phyloP scores from a whole-genome alignment of 2,329 filamentous ascomycete species.

The Ophiostoma piceae region DNA sequence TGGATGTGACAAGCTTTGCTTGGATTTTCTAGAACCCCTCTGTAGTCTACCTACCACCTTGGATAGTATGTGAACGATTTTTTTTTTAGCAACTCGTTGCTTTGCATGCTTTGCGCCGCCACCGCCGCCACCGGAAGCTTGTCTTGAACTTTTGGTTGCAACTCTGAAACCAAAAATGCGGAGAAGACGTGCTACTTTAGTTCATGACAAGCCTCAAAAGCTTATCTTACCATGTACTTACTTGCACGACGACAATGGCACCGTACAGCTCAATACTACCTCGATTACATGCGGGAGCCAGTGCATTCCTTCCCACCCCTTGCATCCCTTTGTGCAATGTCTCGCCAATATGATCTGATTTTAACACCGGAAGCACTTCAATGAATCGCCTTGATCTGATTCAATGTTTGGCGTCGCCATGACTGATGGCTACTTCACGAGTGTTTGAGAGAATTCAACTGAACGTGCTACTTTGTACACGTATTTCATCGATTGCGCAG shows the following conservation, averaged over 20 bases:
- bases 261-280: too few relatives aligned
- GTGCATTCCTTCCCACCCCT: background rate
- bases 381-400: too few relatives aligned
- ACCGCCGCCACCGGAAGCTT: background rate
- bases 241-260: background rate
- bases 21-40: background rate
- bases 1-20: background rate
- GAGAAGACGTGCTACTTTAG: background rate
- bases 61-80: too few relatives aligned
- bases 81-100: background rate
- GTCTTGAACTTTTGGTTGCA: background rate
- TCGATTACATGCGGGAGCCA: background rate
- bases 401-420: too few relatives aligned
- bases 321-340: background rate
- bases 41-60: background rate
- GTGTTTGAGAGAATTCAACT: too few relatives aligned
- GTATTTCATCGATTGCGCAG: too few relatives aligned
- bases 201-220: background rate
- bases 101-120: background rate
- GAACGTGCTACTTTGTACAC: too few relatives aligned
- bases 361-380: background rate
- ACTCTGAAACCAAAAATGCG: background rate
- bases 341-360: background rate
- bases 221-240: too few relatives aligned
- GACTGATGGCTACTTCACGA: too few relatives aligned